Base-by-base conservation (phyloP, 2,329 filamentous ascomycete species). In the Emmonsia crescens region DNA sequence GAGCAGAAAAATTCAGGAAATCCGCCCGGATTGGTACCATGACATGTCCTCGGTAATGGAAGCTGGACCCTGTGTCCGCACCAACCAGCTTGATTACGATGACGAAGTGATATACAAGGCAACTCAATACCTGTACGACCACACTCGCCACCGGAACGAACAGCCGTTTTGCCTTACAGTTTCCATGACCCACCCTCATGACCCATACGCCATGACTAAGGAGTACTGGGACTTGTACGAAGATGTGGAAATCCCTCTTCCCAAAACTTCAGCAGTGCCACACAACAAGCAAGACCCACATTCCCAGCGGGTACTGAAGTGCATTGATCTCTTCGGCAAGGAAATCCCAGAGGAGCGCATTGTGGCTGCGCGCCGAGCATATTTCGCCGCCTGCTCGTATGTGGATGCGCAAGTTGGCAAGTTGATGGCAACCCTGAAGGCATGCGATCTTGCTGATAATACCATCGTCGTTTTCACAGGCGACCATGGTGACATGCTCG, bases 191-290 rank as follows among this genome's bases (percentile, higher is more conserved):
- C 92, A 96, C 74, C 92, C 92, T 19, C 92, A 96, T 73, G 92
- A 96, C 70, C 92, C 92, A 0, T 96, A 96, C 76, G 93, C 91
- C 62, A 96, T 96, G 73, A 90, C 92, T 67, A 84, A 90, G 72
- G 89, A 96, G 75, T 96, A 90, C 77, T 96, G 92, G 92, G 89
- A 96, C 72, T 74, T 89, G 68, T 96, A 96, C 74, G 89, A 96
- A 71, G 88, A 82, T 65, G 89, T 95, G 16, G 91, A 96, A 60
- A 95, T 96, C 70, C 85, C 87, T 6, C 78, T 96, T 63, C 92
- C 92, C 33, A 85, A 89, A 69, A 86, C 92, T 16, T 65, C 69
- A 54, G 82, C 82, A 61, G 89, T 96, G 62, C 83, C 87, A 36
- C 87, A 91, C 70, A 88, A 93, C 66, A 82, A 95, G 71, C 88